phyloP scores from a whole-genome alignment of 768 basidiomycete species.

The Pleurotus ostreatus region DNA sequence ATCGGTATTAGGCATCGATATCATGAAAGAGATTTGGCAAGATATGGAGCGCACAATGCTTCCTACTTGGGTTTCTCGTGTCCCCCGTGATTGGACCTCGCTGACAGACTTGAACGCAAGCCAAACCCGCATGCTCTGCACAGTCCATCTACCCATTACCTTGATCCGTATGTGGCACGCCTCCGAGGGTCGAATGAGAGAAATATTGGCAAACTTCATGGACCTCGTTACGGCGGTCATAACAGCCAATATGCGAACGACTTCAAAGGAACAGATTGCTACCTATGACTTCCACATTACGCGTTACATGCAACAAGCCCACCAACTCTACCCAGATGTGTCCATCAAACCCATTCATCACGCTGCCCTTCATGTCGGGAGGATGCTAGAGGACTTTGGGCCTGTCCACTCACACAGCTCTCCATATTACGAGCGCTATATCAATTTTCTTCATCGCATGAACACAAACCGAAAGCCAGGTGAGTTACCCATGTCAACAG shows the following conservation, averaged over 20 bases:
- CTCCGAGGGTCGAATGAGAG: constrained; percentile 10
- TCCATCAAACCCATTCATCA: constrained; percentile 19
- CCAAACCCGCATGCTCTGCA: constrained; percentile 23
- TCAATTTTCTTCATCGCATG: constrained; percentile 17
- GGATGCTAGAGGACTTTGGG: constrained; percentile 17
- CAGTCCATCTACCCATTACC: constrained; percentile 24
- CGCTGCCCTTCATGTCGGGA: constrained; percentile 18
- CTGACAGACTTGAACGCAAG: constrained; percentile 24
- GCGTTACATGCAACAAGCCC: constrained; percentile 14
- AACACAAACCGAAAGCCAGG: constrained; percentile 21
- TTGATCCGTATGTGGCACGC: constrained; percentile 21
- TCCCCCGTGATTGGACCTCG: constrained; percentile 26
- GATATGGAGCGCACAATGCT: constrained; percentile 25
- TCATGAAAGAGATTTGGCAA: constrained; percentile 23
- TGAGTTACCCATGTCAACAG: not conserved
- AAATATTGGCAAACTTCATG: constrained; percentile 24
- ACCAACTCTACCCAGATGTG: constrained; percentile 15
- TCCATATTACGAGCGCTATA: constrained; percentile 26
- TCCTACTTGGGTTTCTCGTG: constrained; percentile 25
- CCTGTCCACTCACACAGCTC: constrained; percentile 23
- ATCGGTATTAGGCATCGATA: constrained; percentile 23
- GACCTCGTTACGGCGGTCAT: constrained; percentile 21
- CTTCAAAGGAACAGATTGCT: constrained; percentile 15
- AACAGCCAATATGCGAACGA: constrained; percentile 16
- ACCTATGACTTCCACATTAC: constrained; percentile 17